phyloP scores from a whole-genome alignment of 1,284 basidiomycete species.

The Trametes hirsuta region DNA sequence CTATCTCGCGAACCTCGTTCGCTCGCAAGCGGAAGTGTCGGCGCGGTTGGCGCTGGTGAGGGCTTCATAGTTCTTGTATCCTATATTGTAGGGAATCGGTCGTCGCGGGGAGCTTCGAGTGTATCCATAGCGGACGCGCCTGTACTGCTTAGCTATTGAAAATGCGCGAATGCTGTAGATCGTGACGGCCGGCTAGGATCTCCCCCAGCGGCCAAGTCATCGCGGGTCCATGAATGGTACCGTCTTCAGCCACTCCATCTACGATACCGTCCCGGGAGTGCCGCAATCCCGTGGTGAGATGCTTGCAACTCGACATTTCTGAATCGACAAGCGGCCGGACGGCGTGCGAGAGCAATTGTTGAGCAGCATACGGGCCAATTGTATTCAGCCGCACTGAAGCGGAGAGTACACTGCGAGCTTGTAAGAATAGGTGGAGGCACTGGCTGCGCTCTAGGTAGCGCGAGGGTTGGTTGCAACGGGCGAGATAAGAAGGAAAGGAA shows the following conservation, averaged over 20 bases:
- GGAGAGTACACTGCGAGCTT: constrained; percentile 87
- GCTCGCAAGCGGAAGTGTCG: constrained; percentile 93
- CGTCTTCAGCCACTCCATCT: constrained; percentile 6
- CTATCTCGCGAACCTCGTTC: constrained; percentile 93
- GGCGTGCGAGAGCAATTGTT: constrained; percentile 82
- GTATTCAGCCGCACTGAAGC: constrained; percentile 91
- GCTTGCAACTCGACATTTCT: constrained; percentile 48
- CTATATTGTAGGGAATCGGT: constrained; percentile 15
- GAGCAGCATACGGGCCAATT: constrained; percentile 92
- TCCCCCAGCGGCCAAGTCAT: constrained; percentile 98
- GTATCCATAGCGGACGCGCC: constrained; percentile 24
- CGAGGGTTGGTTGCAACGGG: not conserved
- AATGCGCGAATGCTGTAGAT: constrained; percentile 93
- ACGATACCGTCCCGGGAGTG: constrained; percentile 22
- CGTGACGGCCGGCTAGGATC: constrained; percentile 87
- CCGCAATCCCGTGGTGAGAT: constrained; percentile 45
- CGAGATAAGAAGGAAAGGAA: constrained; percentile 1
- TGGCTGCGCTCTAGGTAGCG: constrained; percentile 65
- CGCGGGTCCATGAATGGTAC: constrained; percentile 58
- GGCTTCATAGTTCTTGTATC: constrained; percentile 31
- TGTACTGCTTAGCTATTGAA: constrained; percentile 78
- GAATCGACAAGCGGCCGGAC: constrained; percentile 66
- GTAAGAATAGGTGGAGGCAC: constrained; percentile 91
- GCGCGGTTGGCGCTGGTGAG: constrained; percentile 82
- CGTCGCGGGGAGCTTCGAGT: constrained; percentile 4